Evolutionary conservation across 257 asterid species (phyloP), one percentile per base, ranked within the genome.

Genomic region (Solanum lignicaule): DNA sequence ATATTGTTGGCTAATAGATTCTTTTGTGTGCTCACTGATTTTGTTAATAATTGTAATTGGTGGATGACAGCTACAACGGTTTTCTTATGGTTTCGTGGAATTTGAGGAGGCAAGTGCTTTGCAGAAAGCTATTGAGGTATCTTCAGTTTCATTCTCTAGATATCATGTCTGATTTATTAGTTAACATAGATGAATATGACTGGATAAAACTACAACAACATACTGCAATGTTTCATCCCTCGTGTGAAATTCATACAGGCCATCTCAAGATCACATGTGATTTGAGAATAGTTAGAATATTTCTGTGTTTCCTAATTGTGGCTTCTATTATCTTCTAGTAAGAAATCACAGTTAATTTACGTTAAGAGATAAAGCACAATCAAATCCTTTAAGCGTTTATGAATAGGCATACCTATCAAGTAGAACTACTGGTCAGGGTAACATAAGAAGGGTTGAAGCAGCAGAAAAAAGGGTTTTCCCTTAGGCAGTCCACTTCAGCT

Each of bases 121-220:
- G 72, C 88, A 90, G 69, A 91, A 91, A 83, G 93, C 93, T 84
- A 75, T 91, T 38, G 92, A 91, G 93, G 93, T 91, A 82, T 83
- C 69, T 31, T 48, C 43, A 82, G 16, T 82, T 82, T 82, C 71
- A 31, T 48, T 52, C 43, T 82, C 12, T 82, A 9, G 18, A 31
- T 48, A 48, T 29, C 43, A 48, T 31, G 86, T 48, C 69, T 82
- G 32, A 38, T 82, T 48, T 81, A 27, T 48, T 79, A 41, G 18
- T 43, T 79, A 9, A 43, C 85, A 46, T 75, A 11, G 21, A 75
- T 27, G 72, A 65, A 65, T 65, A 10, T 65, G 72, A n/a, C 32
- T 65, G 72, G 72, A 10, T n/a, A 65, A 65, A 65, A 65, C 72
- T 65, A n/a, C 72, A 11, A 65, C 66, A 25, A 79, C 84, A 4